Base-by-base conservation (phyloP, 2,329 filamentous ascomycete genomes). In the Arthroderma sp. region DNA sequence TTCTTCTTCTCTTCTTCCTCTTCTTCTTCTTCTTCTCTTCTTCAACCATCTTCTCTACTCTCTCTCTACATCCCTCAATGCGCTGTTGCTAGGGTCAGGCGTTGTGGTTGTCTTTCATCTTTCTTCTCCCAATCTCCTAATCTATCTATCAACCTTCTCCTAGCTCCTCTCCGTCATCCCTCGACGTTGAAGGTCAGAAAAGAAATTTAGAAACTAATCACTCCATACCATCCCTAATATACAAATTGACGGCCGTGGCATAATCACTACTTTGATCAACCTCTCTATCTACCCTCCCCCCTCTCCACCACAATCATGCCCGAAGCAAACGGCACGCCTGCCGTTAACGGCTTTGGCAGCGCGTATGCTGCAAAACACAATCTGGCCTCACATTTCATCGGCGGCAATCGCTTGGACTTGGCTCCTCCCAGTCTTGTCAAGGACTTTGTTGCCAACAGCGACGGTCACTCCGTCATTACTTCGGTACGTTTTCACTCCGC, bases 381-480 rank as follows among this genome's bases (percentile, higher is more conserved):
- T 54, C 68, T 98, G 51, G 79, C 87, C 51, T 75, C 86, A 67
- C 91, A 98, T 73, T 98, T 96, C 69, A 94, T 96, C 65, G 91
- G 91, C 58, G 89, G 91, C 53, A 95, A 94, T 72, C 78, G 80
- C 62, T 69, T 98, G 52, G 80, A 79, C 52, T 83, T 83, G 62
- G 91, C 91, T 42, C 69, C 83, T 38, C 77, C 87, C 33, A 83
- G 88, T 64, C 83, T 81, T 60, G 86, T 98, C 51, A 96, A 94
- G 75, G 89, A 98, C 67, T 98, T 96, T 69, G 89, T 98, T 40
- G 78, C 84, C 43, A 73, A 76, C 49, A 75, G 94, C 66, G 85
- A 88, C 60, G 91, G 91, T 50, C 91, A 98, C 74, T 96, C 91
- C 15, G 89, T 96, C 65, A 98, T 98, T 63, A 94, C 86, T 60